Percentiles rank a stretch among this genome's conserved stretches.
These are phyloP conservation scores for Ailanthus altissimus DNA, from an alignment of 345 rosid species.

Conservation along the genomic window DNA sequence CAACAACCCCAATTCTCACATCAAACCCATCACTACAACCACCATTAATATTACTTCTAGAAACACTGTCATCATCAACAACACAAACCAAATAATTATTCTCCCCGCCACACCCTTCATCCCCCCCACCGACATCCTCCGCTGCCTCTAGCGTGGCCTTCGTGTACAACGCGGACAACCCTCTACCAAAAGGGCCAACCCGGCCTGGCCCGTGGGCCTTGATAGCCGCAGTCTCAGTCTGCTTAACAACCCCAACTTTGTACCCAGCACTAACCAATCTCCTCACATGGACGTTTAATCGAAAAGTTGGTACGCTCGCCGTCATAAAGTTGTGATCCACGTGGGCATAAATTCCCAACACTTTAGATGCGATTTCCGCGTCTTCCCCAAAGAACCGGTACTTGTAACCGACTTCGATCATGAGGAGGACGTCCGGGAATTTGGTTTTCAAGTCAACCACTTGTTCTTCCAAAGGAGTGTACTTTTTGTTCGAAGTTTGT, in stretches of 20 bases:
- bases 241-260: conserved; percentile 93
- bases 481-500: conserved; percentile 33
- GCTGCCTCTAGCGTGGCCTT: conserved; percentile 94
- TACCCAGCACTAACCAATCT: conserved; percentile 83
- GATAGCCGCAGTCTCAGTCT: conserved; percentile 94
- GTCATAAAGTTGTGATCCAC: conserved; percentile 78
- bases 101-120: conserved; percentile 66
- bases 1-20: conserved; percentile 76
- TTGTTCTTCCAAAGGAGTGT: conserved; percentile 87
- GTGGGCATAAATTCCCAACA: conserved; percentile 82
- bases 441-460: conserved; percentile 67
- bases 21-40: conserved; percentile 43
- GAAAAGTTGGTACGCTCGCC: conserved; percentile 90
- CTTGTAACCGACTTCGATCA: conserved; percentile 96
- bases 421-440: conserved; percentile 74
- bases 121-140: conserved; percentile 68
- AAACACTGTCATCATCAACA: conserved; percentile 59
- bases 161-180: conserved; percentile 78
- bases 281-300: conserved; percentile 75
- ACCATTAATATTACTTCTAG: conserved; percentile 12
- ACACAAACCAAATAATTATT: conserved; percentile 79
- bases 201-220: conserved; percentile 73
- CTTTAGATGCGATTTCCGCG: conserved; percentile 74
- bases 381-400: conserved; percentile 91
- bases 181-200: conserved; percentile 74